Evolutionary conservation across 768 basidiomycete species (phyloP).

Genomic region (Rhodocollybia butyracea): DNA sequence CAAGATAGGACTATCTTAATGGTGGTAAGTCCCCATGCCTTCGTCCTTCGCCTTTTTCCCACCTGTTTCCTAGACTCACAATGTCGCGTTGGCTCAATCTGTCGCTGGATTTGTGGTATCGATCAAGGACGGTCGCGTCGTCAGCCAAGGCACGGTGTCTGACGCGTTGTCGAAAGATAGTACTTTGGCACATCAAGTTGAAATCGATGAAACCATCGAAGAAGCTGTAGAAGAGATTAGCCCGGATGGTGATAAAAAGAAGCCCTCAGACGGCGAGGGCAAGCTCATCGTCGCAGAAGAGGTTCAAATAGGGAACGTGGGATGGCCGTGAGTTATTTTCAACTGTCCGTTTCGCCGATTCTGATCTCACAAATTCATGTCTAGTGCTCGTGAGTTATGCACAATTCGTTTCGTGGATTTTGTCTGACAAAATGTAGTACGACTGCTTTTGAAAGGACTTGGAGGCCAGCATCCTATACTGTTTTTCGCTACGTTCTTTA

Average conservation of each 20-base stretch:
- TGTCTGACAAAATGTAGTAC: no score
- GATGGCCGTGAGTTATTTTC: constrained; percentile 38
- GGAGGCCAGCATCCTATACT: constrained; percentile 30
- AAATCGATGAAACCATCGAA: constrained; percentile 24
- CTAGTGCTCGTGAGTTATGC: no score
- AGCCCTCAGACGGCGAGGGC: constrained; percentile 31
- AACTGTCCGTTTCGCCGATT: background rate
- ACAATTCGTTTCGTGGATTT: no score
- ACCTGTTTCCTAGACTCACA: constrained; percentile 33
- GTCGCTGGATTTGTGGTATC: constrained; percentile 58
- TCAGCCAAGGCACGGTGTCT: constrained; percentile 45
- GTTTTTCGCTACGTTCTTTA: constrained; percentile 28
- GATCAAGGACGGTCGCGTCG: constrained; percentile 53
- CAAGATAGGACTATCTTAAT: constrained; percentile 77
- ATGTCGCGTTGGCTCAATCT: constrained; percentile 48
- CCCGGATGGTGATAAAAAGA: no score
- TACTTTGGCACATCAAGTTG: constrained; percentile 26
- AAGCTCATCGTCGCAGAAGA: constrained; percentile 69
- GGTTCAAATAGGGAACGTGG: constrained; percentile 55
- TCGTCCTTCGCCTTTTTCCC: background rate
- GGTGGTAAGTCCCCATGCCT: constrained; percentile 46
- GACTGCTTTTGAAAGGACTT: constrained; percentile 34
- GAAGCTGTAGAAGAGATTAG: no score
- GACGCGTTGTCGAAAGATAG: constrained; percentile 43
- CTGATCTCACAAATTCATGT: no score